Percentiles rank a stretch among this genome's conserved stretches.
These are phyloP conservation scores for Tulasnella sp. DNA, from an alignment of 768 basidiomycete species.

Conservation along the genomic window DNA sequence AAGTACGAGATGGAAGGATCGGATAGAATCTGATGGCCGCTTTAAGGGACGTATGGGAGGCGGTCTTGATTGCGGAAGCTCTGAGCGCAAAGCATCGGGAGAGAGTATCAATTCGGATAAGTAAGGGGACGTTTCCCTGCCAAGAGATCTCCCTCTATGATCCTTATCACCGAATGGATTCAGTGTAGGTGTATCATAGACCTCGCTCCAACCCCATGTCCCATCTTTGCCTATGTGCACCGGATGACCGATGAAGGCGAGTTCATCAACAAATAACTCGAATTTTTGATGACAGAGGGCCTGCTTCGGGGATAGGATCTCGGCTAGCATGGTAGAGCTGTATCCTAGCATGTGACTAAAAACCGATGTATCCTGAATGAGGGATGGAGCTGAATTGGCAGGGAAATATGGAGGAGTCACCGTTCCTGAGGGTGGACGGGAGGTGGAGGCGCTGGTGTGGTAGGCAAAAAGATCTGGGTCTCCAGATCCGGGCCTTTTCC, in stretches of 20 bases:
- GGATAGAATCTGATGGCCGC: slow-evolving; percentile 37
- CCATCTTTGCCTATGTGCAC: slow-evolving; percentile 67
- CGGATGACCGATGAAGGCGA: slow-evolving; percentile 90
- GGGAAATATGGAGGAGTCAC: slow-evolving; percentile 27
- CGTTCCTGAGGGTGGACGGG: slow-evolving; percentile 35
- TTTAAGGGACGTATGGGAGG: background rate
- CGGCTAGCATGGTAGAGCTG: slow-evolving; percentile 65
- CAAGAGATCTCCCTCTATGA: slow-evolving; percentile 1
- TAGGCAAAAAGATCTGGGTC: slow-evolving; percentile 39
- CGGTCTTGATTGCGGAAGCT: background rate
- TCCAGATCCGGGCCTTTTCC: slow-evolving; percentile 41
- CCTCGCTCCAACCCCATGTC: slow-evolving; percentile 43
- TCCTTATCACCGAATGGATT: slow-evolving; percentile 16
- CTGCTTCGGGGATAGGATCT: slow-evolving; percentile 59
- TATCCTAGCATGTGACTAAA: slow-evolving; percentile 54
- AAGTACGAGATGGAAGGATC: slow-evolving; percentile 65
- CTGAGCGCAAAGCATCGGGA: background rate
- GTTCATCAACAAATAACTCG: slow-evolving; percentile 79
- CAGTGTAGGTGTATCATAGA: slow-evolving; percentile 21
- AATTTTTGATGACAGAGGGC: slow-evolving; percentile 89
- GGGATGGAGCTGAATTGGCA: slow-evolving; percentile 10
- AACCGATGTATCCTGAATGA: slow-evolving; percentile 1
- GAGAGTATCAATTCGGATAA: background rate
- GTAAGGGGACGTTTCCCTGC: too few species aligned
- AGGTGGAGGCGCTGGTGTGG: slow-evolving; percentile 21